Base-by-base conservation (phyloP, 139 green algal genomes). In the Eudorina sp. region DNA sequence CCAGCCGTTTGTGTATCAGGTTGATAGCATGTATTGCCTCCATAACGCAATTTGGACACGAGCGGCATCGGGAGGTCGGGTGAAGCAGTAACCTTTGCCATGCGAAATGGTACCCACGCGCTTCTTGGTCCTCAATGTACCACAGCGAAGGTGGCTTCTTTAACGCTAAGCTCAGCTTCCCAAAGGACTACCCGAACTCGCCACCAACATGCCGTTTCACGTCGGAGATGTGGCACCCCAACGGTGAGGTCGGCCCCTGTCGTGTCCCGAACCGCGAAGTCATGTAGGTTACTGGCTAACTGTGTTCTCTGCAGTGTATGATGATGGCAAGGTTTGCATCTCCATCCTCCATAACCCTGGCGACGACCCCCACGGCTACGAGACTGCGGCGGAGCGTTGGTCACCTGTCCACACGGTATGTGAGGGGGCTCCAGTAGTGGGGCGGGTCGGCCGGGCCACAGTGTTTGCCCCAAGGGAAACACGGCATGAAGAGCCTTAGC, bases 171-270 rank as follows among this genome's bases (percentile, higher is more conserved):
- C 94, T 99, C 84, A 96, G 92, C 34, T 99, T 99, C 89, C 98
- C 98, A 6, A 95, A 95, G 76, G 98, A 99, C 95, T 99, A 99
- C 89, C 98, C 98, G 13, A 97, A 99, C 85, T 97, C 89, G 7
- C 98, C 98, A 23, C 98, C 98, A 29, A 94, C 92, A 2, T 98
- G 97, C 90, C 93, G 95, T 1, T 99, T 99, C 93, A 98, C 95
- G 0, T 99, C 96, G 73, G 98, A 99, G 40, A 99, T 99, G 97
- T 99, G 98, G 98, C 97, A 99, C 88, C 96, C 96, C 11, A 99
- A 99, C 87, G 95, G 95, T 97, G 48, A 86, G 95, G 27, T 9
- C 18, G 21, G 11, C 55, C n/a, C n/a, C n/a, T n/a, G n/a, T n/a
- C n/a, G n/a, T n/a, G n/a, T n/a, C n/a, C n/a, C n/a, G n/a, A n/a